A percentile compares a stretch with the other conserved stretches of the same genome.
These are phyloP conservation scores for Microsporum ferrugineum DNA, from an alignment of 2,329 filamentous ascomycete genomes.

Conservation along the genomic window DNA sequence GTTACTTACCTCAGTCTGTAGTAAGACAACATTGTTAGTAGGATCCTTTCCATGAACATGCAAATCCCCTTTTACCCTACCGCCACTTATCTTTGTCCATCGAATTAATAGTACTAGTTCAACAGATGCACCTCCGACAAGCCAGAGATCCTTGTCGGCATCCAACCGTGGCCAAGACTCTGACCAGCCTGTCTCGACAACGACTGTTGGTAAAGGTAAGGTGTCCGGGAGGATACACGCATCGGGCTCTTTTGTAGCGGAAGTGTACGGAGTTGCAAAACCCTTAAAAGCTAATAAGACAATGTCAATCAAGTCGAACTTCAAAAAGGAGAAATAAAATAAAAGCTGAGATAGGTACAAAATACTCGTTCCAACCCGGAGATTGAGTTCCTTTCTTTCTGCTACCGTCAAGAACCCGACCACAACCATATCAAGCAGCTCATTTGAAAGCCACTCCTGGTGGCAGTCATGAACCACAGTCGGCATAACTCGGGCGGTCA, in stretches of 20 bases:
- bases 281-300: conserved; percentile 2
- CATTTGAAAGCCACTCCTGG: not conserved
- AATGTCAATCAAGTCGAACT: not conserved
- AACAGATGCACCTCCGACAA: conserved; percentile 6
- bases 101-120: conserved; percentile 8
- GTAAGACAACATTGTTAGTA: not conserved
- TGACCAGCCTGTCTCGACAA: conserved; percentile 8
- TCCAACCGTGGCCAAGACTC: conserved; percentile 8
- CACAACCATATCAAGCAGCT: not conserved
- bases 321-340: not conserved
- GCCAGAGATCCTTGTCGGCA: conserved; percentile 8
- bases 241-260: conserved; percentile 10
- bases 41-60: conserved; percentile 3
- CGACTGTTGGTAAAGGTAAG: conserved; percentile 7
- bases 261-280: conserved; percentile 3
- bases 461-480: not conserved
- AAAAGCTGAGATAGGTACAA: not conserved
- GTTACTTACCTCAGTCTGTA: not conserved
- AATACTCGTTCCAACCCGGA: not conserved
- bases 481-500: conserved; percentile 4
- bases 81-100: conserved; percentile 8
- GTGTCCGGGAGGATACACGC: conserved; percentile 3
- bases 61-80: conserved; percentile 2
- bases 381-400: not conserved
- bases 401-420: not conserved